phyloP scores from a whole-genome alignment of 1,284 basidiomycete genomes.

The Malassezia yamatoensis region DNA sequence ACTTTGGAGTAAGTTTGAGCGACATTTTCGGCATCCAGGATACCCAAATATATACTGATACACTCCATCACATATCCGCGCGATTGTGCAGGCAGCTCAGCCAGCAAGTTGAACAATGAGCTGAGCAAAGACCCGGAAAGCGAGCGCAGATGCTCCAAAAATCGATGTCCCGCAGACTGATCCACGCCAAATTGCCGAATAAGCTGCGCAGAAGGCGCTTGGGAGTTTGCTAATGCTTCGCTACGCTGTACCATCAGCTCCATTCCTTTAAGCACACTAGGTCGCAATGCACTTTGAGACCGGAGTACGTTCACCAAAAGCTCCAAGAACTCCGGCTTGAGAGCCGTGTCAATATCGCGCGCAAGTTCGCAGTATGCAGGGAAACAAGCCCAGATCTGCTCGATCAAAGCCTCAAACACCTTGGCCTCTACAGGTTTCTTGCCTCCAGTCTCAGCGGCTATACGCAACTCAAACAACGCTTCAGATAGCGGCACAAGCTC shows the following conservation, averaged over 20 bases:
- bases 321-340: constrained; percentile 45
- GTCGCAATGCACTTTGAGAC: constrained; percentile 70
- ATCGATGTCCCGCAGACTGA: constrained; percentile 58
- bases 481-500: constrained; percentile 91
- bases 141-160: constrained; percentile 63
- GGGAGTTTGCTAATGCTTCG: constrained; percentile 51
- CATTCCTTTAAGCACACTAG: constrained; percentile 70
- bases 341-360: constrained; percentile 58
- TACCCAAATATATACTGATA: constrained; percentile 72
- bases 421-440: constrained; percentile 66
- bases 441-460: constrained; percentile 62
- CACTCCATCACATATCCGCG: constrained; percentile 78
- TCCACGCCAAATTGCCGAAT: constrained; percentile 53
- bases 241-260: constrained; percentile 71
- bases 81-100: constrained; percentile 65
- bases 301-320: constrained; percentile 86
- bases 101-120: constrained; percentile 93
- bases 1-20: constrained; percentile 72
- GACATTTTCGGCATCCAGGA: constrained; percentile 58
- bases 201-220: constrained; percentile 52
- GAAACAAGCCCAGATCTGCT: constrained; percentile 74
- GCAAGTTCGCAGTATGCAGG: constrained; percentile 64
- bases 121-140: constrained; percentile 86
- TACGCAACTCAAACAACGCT: constrained; percentile 62
- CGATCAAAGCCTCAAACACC: constrained; percentile 81